Conservation (phyloP, 805 yeast genomes). For the Kregervanrija pseudodelftensis region DNA sequence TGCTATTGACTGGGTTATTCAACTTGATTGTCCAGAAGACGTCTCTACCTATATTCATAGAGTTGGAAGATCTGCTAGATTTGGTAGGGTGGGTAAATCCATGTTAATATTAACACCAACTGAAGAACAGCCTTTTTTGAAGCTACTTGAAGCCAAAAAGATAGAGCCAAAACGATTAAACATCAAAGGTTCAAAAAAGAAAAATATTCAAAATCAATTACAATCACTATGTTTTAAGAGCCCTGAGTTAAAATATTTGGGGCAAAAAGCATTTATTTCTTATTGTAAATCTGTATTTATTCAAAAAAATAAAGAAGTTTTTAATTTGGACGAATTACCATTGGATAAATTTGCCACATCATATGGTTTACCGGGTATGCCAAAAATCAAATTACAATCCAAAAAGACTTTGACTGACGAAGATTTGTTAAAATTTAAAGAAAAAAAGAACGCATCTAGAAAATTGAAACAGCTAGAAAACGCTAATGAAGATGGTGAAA, state of each 20-base stretch:
- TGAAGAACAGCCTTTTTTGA: slow-evolving; percentile 73
- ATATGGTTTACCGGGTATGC: slow-evolving; percentile 93
- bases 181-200: slow-evolving; percentile 66
- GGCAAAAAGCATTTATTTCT: slow-evolving; percentile 92
- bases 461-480: slow-evolving; percentile 51
- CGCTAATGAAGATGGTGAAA: slow-evolving; percentile 59
- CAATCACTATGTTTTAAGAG: slow-evolving; percentile 88
- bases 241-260: slow-evolving; percentile 86
- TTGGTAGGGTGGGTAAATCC: slow-evolving; percentile 78
- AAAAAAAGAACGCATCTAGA: slow-evolving; percentile 75
- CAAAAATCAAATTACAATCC: slow-evolving; percentile 70
- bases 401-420: slow-evolving; percentile 33
- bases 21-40: slow-evolving; percentile 88
- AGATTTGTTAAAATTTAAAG: slow-evolving; percentile 45
- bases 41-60: slow-evolving; percentile 84
- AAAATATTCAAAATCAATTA: slow-evolving; percentile 71
- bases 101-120: slow-evolving; percentile 75
- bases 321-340: slow-evolving; percentile 70
- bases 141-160: slow-evolving; percentile 50
- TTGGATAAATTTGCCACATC: slow-evolving; percentile 80
- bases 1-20: slow-evolving; percentile 91
- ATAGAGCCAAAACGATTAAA: slow-evolving; percentile 68
- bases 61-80: slow-evolving; percentile 86
- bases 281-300: slow-evolving; percentile 79
- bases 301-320: slow-evolving; percentile 82